phyloP scores from a whole-genome alignment of 495 filamentous ascomycete genomes.

The Penicillium canariense region DNA sequence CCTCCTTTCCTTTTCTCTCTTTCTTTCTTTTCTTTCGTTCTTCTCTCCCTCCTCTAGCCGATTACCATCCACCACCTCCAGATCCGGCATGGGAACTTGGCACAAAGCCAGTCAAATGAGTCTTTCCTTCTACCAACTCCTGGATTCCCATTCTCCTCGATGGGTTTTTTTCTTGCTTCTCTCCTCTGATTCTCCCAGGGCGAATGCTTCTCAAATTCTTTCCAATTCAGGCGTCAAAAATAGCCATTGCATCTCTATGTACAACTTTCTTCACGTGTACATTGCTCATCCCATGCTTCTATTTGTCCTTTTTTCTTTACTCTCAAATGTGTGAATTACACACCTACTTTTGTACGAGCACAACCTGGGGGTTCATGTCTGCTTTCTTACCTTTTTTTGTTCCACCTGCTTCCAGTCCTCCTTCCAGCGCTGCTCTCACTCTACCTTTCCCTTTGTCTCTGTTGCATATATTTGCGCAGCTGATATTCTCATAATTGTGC shows the following conservation, averaged over 20 bases:
- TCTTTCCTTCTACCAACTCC: not conserved
- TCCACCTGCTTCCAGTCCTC: slow-evolving; percentile 10
- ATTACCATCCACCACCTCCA: not conserved
- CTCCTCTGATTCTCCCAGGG: not conserved
- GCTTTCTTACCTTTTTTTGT: slow-evolving; percentile 16
- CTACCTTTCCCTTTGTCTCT: slow-evolving; percentile 22
- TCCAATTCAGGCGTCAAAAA: slow-evolving; percentile 16
- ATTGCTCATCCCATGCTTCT: slow-evolving; percentile 11
- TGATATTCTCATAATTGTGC: slow-evolving; percentile 29
- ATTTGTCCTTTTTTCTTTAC: slow-evolving; percentile 2
- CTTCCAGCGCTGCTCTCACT: slow-evolving; percentile 5
- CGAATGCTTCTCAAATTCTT: slow-evolving; percentile 4
- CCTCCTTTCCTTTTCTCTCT: not conserved
- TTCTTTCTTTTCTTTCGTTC: too few species aligned
- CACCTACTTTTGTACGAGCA: slow-evolving; percentile 8
- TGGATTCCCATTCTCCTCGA: not conserved
- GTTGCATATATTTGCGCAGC: slow-evolving; percentile 33
- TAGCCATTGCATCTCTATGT: slow-evolving; percentile 22
- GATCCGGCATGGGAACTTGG: not conserved
- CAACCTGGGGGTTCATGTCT: slow-evolving; percentile 13
- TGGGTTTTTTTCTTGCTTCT: not conserved
- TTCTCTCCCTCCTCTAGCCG: not conserved
- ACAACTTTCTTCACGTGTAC: slow-evolving; percentile 29
- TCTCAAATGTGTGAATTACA: slow-evolving; percentile 13
- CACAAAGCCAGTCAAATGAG: not conserved